phyloP scores from a whole-genome alignment of 257 asterid genomes.

The Orobanche coerulescens region DNA sequence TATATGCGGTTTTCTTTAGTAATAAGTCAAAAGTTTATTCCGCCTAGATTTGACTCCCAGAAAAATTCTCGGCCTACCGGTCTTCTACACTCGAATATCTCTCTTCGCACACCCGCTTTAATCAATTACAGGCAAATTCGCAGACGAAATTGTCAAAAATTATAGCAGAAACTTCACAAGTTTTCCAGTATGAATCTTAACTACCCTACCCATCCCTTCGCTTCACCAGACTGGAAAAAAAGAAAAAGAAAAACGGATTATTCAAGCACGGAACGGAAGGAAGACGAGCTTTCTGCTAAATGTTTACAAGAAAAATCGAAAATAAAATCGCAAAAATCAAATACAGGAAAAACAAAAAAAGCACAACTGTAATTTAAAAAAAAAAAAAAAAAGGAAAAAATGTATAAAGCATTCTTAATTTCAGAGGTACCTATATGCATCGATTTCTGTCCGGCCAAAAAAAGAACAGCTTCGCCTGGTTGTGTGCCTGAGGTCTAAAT shows the following conservation, averaged over 20 bases:
- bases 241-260: neutral
- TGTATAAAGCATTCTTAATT: neutral
- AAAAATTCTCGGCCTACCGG: neutral
- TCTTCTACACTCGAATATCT: neutral
- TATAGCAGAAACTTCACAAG: too few species aligned
- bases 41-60: neutral
- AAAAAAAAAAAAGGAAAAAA: too few species aligned
- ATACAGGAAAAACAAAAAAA: neutral
- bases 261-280: neutral
- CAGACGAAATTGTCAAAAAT: too few species aligned
- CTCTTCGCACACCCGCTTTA: too few species aligned
- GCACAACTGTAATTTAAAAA: too few species aligned
- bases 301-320: too few species aligned
- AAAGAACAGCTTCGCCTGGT: slow-evolving; percentile 19
- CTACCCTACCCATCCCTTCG: too few species aligned
- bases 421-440: neutral
- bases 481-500: neutral
- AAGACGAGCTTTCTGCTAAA: neutral
- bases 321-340: neutral
- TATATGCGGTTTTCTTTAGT: too few species aligned
- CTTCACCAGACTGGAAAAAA: too few species aligned
- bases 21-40: neutral
- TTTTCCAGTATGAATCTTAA: too few species aligned
- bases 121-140: too few species aligned
- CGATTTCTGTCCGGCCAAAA: slow-evolving; percentile 11